phyloP scores from a whole-genome alignment of 139 green algal genomes.

The Chlamydomonas asymmetrica region DNA sequence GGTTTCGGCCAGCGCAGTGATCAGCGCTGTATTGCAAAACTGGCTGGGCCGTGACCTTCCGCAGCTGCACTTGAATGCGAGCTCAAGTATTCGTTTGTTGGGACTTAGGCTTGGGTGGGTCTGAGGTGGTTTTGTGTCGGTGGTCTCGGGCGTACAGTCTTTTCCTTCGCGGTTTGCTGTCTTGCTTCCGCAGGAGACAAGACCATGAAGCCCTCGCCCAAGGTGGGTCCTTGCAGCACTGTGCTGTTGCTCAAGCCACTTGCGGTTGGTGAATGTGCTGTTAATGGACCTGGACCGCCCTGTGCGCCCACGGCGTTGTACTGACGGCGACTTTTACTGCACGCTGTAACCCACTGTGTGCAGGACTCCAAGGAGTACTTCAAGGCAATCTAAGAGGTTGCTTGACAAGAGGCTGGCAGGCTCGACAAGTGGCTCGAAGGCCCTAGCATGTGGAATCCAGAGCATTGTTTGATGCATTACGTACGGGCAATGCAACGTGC shows the following conservation, averaged over 20 bases:
- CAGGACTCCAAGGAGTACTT: conserved; percentile 47
- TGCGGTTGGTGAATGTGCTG: background rate
- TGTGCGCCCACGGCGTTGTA: background rate
- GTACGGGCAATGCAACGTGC: too few relatives aligned
- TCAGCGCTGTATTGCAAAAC: too few relatives aligned
- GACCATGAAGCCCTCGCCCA: conserved; percentile 51
- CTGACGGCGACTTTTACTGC: background rate
- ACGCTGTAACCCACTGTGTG: background rate
- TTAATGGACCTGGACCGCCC: background rate
- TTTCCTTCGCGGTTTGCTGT: background rate
- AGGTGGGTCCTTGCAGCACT: conserved; percentile 1
- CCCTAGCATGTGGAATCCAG: too few relatives aligned
- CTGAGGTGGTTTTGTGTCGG: background rate
- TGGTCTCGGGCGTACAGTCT: background rate
- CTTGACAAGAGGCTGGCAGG: too few relatives aligned
- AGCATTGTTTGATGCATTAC: too few relatives aligned
- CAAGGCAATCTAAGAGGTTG: conserved; percentile 27
- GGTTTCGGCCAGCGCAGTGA: background rate
- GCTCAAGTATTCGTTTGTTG: background rate
- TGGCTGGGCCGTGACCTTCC: too few relatives aligned
- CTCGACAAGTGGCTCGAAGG: too few relatives aligned
- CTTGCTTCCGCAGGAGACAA: too few relatives aligned
- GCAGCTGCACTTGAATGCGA: too few relatives aligned
- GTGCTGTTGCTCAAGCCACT: background rate
- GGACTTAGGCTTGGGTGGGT: background rate